These are phyloP conservation scores for Diversispora eburnea DNA, from an alignment of 192 early-diverging fungal species.

Conservation along the genomic window DNA sequence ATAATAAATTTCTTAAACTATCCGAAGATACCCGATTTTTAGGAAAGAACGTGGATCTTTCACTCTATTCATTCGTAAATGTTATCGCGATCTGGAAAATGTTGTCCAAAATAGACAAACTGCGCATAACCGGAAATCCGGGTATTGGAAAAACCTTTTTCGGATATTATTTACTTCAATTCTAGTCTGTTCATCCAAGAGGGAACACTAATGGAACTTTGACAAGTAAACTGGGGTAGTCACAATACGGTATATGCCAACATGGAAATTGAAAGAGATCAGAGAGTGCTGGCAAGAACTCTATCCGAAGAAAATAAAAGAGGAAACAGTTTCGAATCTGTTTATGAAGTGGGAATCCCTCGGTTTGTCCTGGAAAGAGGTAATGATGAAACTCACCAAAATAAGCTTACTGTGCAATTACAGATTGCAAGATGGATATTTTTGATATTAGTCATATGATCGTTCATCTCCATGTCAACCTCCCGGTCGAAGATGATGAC, in stretches of 20 bases:
- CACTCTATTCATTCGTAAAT: conserved; percentile 7
- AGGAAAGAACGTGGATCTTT: not conserved
- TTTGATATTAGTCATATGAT: not conserved
- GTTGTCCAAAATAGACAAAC: not conserved
- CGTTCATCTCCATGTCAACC: conserved; percentile 1
- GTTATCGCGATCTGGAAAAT: not conserved
- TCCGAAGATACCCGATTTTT: too few species aligned
- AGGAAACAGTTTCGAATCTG: not conserved
- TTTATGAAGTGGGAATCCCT: not conserved
- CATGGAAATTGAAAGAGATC: not conserved
- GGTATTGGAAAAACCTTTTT: conserved; percentile 13
- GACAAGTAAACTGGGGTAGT: not conserved
- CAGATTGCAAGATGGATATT: not conserved
- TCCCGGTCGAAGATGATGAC: not conserved
- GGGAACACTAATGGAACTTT: not conserved
- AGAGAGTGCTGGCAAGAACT: not conserved
- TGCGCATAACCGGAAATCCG: not conserved
- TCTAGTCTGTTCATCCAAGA: not conserved
- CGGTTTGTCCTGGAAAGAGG: not conserved
- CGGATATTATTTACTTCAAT: not conserved
- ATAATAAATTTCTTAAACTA: too few species aligned
- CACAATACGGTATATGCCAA: not conserved
- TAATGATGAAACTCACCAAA: not conserved
- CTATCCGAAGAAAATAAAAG: not conserved
- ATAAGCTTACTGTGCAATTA: not conserved